Evolutionary conservation across 805 yeast genomes (phyloP), one percentile per base, ranked within the genome.

Genomic region (Candida gorgasii): DNA sequence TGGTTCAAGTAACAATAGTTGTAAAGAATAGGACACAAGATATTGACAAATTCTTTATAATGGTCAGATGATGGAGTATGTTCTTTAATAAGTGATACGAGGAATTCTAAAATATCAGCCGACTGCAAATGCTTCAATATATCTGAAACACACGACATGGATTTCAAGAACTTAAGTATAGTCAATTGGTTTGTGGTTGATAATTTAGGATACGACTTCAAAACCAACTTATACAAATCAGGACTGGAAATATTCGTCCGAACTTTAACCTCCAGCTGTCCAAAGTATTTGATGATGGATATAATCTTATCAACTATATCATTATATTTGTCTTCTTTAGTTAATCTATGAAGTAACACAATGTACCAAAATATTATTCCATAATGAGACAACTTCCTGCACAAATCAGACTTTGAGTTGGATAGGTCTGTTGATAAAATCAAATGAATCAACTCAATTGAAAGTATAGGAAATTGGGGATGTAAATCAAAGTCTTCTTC

Each of bases 1-100:
- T 68, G 69, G 47, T 72, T 74, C 45, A 78, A 62, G 30, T 76
- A 69, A 49, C 83, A 76, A 44, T 76, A 67, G 48, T 78, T 76
- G 63, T 73, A 78, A 30, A 79, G 51, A 0, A 73, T 63, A 0
- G 80, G 82, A 39, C 78, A 65, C 5, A 75, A 57, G 23, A 71
- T 63, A 45, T 73, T 75, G 20, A 69, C 61, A 11, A 70, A 62
- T 39, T 70, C 74, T 40, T 65, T 69, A 51, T 58, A 69, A 40
- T 62, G 61, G 4, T 20, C 39, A 7, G 55, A 52, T 1, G 58
- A 28, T 4, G 73, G 67, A 1, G 61, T 48, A 47, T 61, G 57
- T 13, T 39, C 46, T 39, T 53, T 52, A 34, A 71, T 46, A 26
- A 63, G 46, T 2, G 55, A 51, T 2, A 75, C 69, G 40, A 77